Conservation (phyloP, 768 basidiomycete species). For the Amanita rubescens region DNA sequence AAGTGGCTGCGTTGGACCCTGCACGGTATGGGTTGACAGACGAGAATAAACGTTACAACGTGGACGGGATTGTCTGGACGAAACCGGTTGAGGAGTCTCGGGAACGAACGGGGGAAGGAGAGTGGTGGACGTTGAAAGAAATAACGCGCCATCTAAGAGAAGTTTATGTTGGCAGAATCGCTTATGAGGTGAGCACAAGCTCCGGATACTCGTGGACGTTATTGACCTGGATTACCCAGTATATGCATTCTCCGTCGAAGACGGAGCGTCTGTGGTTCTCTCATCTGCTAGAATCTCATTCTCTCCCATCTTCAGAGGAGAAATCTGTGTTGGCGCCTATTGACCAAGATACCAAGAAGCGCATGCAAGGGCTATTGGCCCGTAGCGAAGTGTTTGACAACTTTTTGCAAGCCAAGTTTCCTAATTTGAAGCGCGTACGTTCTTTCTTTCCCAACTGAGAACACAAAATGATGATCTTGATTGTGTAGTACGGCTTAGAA, state of each 20-base stretch:
- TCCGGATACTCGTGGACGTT: no score
- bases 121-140: conserved; percentile 62
- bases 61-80: conserved; percentile 82
- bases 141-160: conserved; percentile 63
- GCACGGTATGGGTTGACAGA: conserved; percentile 67
- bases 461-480: neutral
- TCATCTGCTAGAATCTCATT: conserved; percentile 67
- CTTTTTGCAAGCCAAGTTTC: conserved; percentile 84
- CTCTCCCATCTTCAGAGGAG: conserved; percentile 28
- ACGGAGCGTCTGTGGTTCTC: conserved; percentile 88
- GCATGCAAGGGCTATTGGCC: conserved; percentile 62
- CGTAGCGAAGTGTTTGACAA: conserved; percentile 78
- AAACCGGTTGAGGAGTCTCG: conserved; percentile 30
- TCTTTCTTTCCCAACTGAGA: neutral
- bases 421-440: conserved; percentile 69
- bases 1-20: conserved; percentile 69
- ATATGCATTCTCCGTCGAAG: conserved; percentile 83
- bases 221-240: conserved; percentile 28
- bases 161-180: conserved; percentile 80
- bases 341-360: conserved; percentile 35
- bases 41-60: conserved; percentile 47
- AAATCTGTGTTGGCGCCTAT: conserved; percentile 20
- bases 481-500: conserved; percentile 70
- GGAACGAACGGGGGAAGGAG: conserved; percentile 19
- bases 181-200: conserved; percentile 53